Evolutionary conservation across 306 rosid species (phyloP).

Genomic region (Oxytropis ochrocephala): DNA sequence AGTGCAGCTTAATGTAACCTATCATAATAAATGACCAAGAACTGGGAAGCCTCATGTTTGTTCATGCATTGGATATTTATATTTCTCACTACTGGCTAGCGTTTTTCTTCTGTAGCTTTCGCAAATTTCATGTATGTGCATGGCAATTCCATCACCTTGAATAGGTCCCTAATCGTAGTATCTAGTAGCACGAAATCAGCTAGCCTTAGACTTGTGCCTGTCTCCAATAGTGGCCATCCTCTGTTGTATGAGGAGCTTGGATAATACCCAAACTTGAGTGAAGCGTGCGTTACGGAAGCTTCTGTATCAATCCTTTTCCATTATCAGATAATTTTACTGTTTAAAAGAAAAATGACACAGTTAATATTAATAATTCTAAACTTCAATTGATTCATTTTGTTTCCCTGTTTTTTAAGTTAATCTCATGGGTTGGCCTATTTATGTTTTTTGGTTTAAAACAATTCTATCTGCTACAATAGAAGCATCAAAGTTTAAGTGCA

Average conservation of each 20-base stretch:
- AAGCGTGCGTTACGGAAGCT: neutral
- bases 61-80: neutral
- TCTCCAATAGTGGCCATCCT: neutral
- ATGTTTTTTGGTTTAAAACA: constrained; percentile 19
- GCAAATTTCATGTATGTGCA: neutral
- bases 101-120: constrained; percentile 1
- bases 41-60: neutral
- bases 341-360: neutral
- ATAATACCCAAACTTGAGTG: neutral
- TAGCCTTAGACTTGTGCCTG: neutral
- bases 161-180: neutral
- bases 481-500: neutral
- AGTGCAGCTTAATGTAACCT: neutral
- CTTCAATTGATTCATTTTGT: neutral
- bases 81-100: neutral
- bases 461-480: neutral
- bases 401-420: neutral
- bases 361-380: neutral
- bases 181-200: neutral
- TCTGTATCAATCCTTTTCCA: neutral
- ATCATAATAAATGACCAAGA: constrained; percentile 3
- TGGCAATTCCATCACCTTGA: constrained; percentile 3
- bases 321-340: neutral
- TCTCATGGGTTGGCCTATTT: neutral
- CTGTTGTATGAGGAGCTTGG: neutral